Evolutionary conservation across 176 grass and related monocot genomes (phyloP), one percentile per base, ranked within the genome.

Genomic region (Neostapfia colusana): DNA sequence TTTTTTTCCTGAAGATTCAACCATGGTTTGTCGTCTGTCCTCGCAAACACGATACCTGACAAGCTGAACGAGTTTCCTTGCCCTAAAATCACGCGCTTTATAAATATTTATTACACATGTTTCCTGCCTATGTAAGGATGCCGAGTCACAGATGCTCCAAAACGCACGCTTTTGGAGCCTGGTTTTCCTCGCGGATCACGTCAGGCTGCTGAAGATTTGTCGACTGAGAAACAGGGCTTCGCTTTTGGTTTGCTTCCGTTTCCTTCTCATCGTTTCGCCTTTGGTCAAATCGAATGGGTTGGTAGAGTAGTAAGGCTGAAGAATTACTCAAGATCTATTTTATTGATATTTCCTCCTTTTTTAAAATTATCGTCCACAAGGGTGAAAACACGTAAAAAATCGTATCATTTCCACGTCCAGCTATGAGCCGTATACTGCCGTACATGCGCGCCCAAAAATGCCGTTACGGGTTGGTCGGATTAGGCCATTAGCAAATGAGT

Each of bases 381-480:
- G 15, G 75, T 48, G 58, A 48, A 65, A 49, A 53, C 18, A 37
- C 12, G 35, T 20, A 26, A 18, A 41, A 42, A 41, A 42, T 56
- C 6, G 2, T 16, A 38, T 16, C 70, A 8, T 39, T 38, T 38
- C 31, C 5, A 26, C 23, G 10, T 41, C 56, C 56, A n/a, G 34
- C 16, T 20, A 51, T 13, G 61, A 25, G 26, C 57, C 61, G 69
- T 63, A n/a, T 26, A 3, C 23, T 25, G 55, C 55, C 20, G 31
- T 1, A n/a, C 8, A 57, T 42, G 45, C 24, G 40, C 53, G 55
- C 13, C 15, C 71, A 8, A 41, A 74, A 74, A 59, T 28, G 36
- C 12, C 23, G 72, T 60, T 59, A 60, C 55, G 37, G 53, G 72
- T 43, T 43, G 53, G 65, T 16, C 44, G 17, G 64, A 42, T 79